Base-by-base conservation (phyloP, 1,284 basidiomycete species). In the Leucoagaricus sp. region DNA sequence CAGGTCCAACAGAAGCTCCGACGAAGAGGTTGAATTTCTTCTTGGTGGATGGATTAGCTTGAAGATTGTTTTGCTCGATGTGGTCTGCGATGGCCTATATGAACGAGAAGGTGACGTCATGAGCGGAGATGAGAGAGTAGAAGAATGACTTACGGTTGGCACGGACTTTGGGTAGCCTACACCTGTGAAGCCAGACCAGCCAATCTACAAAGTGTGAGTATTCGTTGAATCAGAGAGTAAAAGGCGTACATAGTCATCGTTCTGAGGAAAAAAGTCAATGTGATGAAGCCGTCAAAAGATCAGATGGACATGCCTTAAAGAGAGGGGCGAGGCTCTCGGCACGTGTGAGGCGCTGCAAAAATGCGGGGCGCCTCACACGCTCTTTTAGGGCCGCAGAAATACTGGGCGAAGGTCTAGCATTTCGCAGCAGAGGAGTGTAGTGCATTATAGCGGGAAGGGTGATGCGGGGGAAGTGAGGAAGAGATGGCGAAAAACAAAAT, bases 11-110 rank as follows among this genome's bases (percentile, higher is more conserved):
- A 36, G 73, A 75, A 4, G 80, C 80, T 4, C 80, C 79, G 21
- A 81, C 79, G 58, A 80, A 81, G 10, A 81, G 70, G 58, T 80
- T 76, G 69, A 82, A 81, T 58, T 73, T 77, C 55, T 75, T 74
- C 64, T 81, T 75, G 2, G 75, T 79, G 12, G 67, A 65, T 4
- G 78, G 73, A 54, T 75, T 65, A 7, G 72, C 74, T 65, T 77
- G 73, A 25, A 78, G 70, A 60, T 75, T 75, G 62, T 75, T 75
- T 4, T 64, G 40, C 61, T 80, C 77, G 53, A 79, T 67, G 56
- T 81, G 70, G 61, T 81, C 74, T 9, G 80, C 80, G n/a, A 80
- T 77, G 15, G 76, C 76, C 75, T 77, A 44, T n/a, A n/a, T 38
- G n/a, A 41, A n/a, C 19, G 17, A 23, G 23, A 36, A 17, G n/a